Evolutionary conservation across 2,329 filamentous ascomycete species (phyloP), one percentile per base, ranked within the genome.

Genomic region (Tothia fuscella): DNA sequence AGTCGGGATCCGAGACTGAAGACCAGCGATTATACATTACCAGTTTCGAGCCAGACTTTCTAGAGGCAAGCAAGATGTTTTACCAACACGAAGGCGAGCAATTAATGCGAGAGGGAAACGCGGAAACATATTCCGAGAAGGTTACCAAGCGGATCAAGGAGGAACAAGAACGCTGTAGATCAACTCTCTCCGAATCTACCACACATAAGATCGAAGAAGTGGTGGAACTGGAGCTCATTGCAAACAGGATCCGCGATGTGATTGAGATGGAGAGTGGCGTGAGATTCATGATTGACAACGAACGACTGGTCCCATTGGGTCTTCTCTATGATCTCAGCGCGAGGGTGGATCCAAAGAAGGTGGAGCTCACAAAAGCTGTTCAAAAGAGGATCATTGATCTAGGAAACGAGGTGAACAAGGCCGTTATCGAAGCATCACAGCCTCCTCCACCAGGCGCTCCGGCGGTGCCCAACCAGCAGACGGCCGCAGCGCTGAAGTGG

Each of bases 401-500:
- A 43, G 91, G 91, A 1, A 67, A 72, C 2, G 84, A 89, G 45
- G 85, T 96, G 50, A 93, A 96, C 60, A 79, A 77, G 46, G 66
- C 71, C 5, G 71, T 71, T 17, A 59, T 68, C 57, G 66, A 47
- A 55, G 81, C 55, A 59, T 71, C 56, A 63, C 74, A 61, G 71
- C 46, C 53, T 48, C 64, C 31, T 19, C 53, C 58, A 26, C 66
- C 67, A 3, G 66, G 72, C 10, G 70, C 71, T 6, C 39, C 29
- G 13, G 17, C 39, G 10, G 28, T 28, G 29, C 21, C 19, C 10
- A 41, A 41, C 12, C 81, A 86, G 56, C 81, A 88, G 55, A 96
- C 91, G 1, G 74, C 77, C 0, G 82, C 87, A 2, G 91, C 91
- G 0, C 82, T 96, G 51, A 85, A 83, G 53, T 98, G 91, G 91